Evolutionary conservation across 805 yeast genomes (phyloP).

Genomic region (Ogataea neopini): DNA sequence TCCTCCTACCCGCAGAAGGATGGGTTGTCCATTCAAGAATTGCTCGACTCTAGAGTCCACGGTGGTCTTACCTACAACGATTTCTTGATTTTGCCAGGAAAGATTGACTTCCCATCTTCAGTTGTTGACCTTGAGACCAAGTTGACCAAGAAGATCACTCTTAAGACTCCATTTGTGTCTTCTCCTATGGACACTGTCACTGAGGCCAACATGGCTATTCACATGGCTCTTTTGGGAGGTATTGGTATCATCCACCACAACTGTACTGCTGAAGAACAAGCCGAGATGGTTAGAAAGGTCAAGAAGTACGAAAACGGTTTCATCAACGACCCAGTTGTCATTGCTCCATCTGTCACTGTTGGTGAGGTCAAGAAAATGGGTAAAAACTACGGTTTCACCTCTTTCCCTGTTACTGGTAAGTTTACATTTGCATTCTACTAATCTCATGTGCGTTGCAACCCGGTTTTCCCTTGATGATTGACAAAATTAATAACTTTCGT

Average conservation of each 20-base stretch:
- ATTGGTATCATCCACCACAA: constrained; percentile 98
- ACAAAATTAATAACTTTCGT: constrained; percentile 86
- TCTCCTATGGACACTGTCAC: constrained; percentile 99
- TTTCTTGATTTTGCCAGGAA: constrained; percentile 92
- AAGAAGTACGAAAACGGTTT: constrained; percentile 97
- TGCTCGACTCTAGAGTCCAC: constrained; percentile 86
- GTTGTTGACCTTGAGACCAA: constrained; percentile 77
- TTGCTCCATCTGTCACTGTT: constrained; percentile 74
- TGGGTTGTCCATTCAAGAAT: constrained; percentile 78
- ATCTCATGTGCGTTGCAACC: constrained; percentile 11
- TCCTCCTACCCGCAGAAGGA: constrained; percentile 69
- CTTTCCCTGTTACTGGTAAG: constrained; percentile 99
- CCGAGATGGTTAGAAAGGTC: constrained; percentile 96
- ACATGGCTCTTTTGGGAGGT: constrained; percentile 98
- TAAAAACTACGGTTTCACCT: constrained; percentile 81
- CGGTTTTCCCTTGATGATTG: constrained; percentile 51
- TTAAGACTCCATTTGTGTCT: constrained; percentile 93
- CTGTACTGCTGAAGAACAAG: constrained; percentile 96
- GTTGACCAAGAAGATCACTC: constrained; percentile 86
- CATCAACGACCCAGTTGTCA: constrained; percentile 90
- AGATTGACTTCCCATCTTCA: constrained; percentile 83
- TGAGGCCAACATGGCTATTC: constrained; percentile 95
- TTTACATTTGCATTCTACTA: constrained; percentile 26
- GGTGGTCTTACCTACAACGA: constrained; percentile 99
- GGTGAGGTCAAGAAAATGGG: constrained; percentile 76